phyloP scores from a whole-genome alignment of 129 eudicot species.

The Artemisia argyi region DNA sequence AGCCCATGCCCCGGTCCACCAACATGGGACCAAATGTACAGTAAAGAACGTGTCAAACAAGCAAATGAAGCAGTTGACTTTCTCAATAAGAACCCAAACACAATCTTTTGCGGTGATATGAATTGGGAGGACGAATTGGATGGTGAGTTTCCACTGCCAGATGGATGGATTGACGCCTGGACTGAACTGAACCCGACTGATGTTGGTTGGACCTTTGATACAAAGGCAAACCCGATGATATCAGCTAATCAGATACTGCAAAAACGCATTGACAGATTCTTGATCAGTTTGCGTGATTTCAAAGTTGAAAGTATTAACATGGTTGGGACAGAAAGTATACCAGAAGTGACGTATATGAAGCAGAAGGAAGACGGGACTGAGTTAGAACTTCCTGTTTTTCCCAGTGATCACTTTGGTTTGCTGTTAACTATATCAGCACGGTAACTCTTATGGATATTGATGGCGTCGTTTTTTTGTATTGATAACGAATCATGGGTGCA shows the following conservation, averaged over 20 bases:
- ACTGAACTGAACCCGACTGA: conserved; percentile 57
- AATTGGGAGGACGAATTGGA: conserved; percentile 96
- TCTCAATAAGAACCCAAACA: conserved; percentile 60
- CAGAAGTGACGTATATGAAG: conserved; percentile 58
- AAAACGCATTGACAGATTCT: conserved; percentile 72
- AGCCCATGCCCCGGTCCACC: conserved; percentile 95
- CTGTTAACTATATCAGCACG: conserved; percentile 50
- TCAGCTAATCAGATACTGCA: conserved; percentile 68
- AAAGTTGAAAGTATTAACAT: conserved; percentile 46
- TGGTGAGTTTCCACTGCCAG: conserved; percentile 63
- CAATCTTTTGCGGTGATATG: conserved; percentile 87
- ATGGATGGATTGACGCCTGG: conserved; percentile 93
- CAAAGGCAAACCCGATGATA: conserved; percentile 83
- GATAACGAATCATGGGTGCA: neutral
- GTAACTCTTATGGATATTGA: conserved; percentile 2
- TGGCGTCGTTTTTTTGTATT: neutral
- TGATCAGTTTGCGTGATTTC: conserved; percentile 57
- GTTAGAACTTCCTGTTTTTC: conserved; percentile 76
- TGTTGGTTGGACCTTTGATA: conserved; percentile 81
- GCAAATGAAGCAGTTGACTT: conserved; percentile 71
- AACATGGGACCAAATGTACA: conserved; percentile 89
- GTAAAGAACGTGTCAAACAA: conserved; percentile 89
- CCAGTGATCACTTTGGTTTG: conserved; percentile 93
- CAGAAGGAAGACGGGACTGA: conserved; percentile 66
- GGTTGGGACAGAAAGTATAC: conserved; percentile 76